Base-by-base conservation (phyloP, 345 rosid species). In the Populus alba region DNA sequence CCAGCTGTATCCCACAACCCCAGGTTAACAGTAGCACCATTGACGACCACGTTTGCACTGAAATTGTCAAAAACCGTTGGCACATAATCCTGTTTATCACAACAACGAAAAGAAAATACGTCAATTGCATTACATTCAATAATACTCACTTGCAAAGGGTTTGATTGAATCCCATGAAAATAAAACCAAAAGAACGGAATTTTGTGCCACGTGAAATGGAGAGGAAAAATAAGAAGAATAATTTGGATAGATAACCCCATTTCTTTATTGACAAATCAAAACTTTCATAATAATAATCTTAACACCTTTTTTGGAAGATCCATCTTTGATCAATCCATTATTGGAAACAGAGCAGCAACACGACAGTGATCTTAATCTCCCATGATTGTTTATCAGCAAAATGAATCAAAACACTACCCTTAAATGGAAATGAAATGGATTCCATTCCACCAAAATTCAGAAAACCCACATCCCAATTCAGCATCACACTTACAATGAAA, bases 1-100 rank as follows among this genome's bases (percentile, higher is more conserved):
- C 84, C 84, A 37, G 84, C 84, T 41, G 84, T 81, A 69, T 81
- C 84, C 84, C 84, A 81, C 61, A 81, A 73, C 12, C 84, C 84
- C 66, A 81, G 81, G 71, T 81, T 81, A 29, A 81, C 84, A 3
- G 84, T 81, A 31, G 70, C 70, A 3, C 84, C 84, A 68, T 81
- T 77, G 49, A 81, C 84, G 25, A 81, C 84, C 78, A 81, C 84
- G 73, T 81, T 81, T 35, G 84, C 84, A 29, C 84, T 81, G 81
- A 81, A 81, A 81, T 81, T 81, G 78, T 81, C 84, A 8, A 81
- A 81, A 45, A 81, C 84, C n/a, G 84, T 81, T 3, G 84, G 84
- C 70, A 81, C 84, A 69, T 81, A 81, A 72, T 81, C 83, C 83
- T 81, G 79, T 66, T 70, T 16, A 23, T 63, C 62, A 62, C 29